phyloP scores from a whole-genome alignment of 306 rosid genomes.

The Dryas octopetala region DNA sequence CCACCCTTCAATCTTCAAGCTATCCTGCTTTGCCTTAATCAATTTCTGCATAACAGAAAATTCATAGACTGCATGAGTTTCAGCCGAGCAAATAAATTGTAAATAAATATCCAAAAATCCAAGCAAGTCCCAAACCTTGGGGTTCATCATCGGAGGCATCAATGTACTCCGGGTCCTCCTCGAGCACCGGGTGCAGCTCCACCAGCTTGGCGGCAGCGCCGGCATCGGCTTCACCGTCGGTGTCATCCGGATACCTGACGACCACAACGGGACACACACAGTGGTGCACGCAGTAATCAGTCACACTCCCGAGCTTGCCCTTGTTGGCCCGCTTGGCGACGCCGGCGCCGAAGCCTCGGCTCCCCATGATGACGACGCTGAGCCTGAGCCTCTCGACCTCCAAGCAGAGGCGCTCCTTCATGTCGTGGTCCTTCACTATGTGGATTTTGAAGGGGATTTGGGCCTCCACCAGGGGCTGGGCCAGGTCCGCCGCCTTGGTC shows the following conservation, averaged over 20 bases:
- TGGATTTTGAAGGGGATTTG: slow-evolving; percentile 73
- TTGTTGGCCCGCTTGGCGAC: slow-evolving; percentile 40
- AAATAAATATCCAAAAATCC: neutral
- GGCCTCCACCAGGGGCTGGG: slow-evolving; percentile 68
- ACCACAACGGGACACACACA: slow-evolving; percentile 92
- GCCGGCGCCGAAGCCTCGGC: slow-evolving; percentile 76
- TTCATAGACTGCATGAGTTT: neutral
- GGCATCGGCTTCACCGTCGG: slow-evolving; percentile 5
- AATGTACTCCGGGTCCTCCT: slow-evolving; percentile 69
- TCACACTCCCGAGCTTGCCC: slow-evolving; percentile 76
- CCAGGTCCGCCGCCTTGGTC: slow-evolving; percentile 59
- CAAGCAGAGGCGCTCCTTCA: slow-evolving; percentile 90
- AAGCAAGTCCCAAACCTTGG: neutral
- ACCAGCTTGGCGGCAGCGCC: slow-evolving; percentile 33
- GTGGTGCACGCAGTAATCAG: slow-evolving; percentile 86
- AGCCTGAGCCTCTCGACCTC: slow-evolving; percentile 92
- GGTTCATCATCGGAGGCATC: slow-evolving; percentile 50
- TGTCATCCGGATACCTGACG: slow-evolving; percentile 51
- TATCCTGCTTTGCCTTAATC: slow-evolving; percentile 8
- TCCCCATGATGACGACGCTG: slow-evolving; percentile 90
- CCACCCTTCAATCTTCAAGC: neutral
- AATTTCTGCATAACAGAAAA: slow-evolving; percentile 24
- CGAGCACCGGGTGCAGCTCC: slow-evolving; percentile 79
- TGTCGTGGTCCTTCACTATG: slow-evolving; percentile 89
- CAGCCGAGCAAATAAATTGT: neutral